Evolutionary conservation across 1,284 basidiomycete genomes (phyloP), one percentile per base, ranked within the genome.

Genomic region (Xerocomus minutiporus): DNA sequence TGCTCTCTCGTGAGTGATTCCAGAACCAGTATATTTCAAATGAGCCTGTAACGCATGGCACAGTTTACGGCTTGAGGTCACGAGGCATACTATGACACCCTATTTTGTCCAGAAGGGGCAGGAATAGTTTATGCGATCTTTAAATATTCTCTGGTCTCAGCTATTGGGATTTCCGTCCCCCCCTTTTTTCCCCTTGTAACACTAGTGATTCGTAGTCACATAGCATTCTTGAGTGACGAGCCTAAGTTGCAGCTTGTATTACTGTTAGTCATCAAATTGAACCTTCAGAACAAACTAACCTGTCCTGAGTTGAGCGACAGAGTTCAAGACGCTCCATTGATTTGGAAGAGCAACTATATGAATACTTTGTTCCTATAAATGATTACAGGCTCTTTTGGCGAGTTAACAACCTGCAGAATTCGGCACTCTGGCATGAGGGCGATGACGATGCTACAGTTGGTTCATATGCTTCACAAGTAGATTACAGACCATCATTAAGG

Each of bases 1-100:
- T 58, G 58, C 8, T 25, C 44, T 31, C 13, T 32, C 15, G 58
- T 57, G 26, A 55, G 44, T 41, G 15, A n/a, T 46, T 17, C 12
- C n/a, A 29, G 28, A 28, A 46, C n/a, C 6, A 25, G 44, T 25
- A 46, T 46, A 26, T 25, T 34, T 46, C 32, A 25, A 25, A 23
- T 35, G 32, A 28, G 25, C 15, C 26, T 17, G 26, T 43, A 36
- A 53, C 45, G 1, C 31, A 17, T 7, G 8, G 26, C 26, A 12
- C 17, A 55, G 44, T 28, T 28, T 29, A 8, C 15, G 8, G n/a
- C 42, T 50, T 46, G 42, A 32, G 35, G n/a, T 11, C 41, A 29
- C 23, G 26, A 40, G 4, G 45, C 13, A 2, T 15, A 34, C 32
- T 15, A 7, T 5, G 6, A n/a, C 31, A 32, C 12, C 31, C 34